Conservation (phyloP, 805 yeast genomes). For the Metschnikowia peoriensis region DNA sequence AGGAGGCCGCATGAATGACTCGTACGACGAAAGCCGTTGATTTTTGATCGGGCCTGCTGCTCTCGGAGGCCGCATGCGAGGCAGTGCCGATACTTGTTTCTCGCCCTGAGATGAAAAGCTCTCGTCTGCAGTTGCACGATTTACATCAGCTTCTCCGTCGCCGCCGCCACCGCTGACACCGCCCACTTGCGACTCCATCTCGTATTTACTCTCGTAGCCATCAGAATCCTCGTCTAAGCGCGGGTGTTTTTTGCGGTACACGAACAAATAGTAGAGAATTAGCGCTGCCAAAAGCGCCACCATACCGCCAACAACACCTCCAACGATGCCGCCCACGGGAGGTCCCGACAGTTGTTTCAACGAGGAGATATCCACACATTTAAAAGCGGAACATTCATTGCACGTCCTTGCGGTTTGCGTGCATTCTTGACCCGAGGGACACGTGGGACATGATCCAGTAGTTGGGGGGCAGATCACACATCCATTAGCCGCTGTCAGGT, state of each 20-base stretch:
- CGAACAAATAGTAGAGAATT: slow-evolving; percentile 31
- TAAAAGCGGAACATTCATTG: slow-evolving; percentile 13
- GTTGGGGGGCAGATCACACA: slow-evolving; percentile 44
- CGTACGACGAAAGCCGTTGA: slow-evolving; percentile 39
- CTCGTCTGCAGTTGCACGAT: neutral
- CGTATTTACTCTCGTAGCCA: slow-evolving; percentile 13
- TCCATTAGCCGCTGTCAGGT: slow-evolving; percentile 29
- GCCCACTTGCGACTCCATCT: slow-evolving; percentile 11
- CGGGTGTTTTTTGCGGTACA: slow-evolving; percentile 35
- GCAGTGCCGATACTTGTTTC: slow-evolving; percentile 9
- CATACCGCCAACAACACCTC: slow-evolving; percentile 69
- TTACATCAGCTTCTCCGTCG: no score
- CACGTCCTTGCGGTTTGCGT: slow-evolving; percentile 15
- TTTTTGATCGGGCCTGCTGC: slow-evolving; percentile 5
- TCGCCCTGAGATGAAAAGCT: slow-evolving; percentile 5
- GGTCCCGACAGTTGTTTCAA: slow-evolving; percentile 1
- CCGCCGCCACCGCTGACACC: slow-evolving; percentile 6
- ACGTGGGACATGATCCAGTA: slow-evolving; percentile 48
- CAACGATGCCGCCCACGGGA: slow-evolving; percentile 55
- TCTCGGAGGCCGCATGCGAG: neutral
- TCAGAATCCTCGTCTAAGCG: slow-evolving; percentile 23
- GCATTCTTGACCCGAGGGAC: slow-evolving; percentile 18
- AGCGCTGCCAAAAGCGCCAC: slow-evolving; percentile 40
- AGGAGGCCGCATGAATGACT: slow-evolving; percentile 43
- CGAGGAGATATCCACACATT: slow-evolving; percentile 9